Conservation (phyloP, 768 basidiomycete genomes). For the Gymnopilus dilepis region DNA sequence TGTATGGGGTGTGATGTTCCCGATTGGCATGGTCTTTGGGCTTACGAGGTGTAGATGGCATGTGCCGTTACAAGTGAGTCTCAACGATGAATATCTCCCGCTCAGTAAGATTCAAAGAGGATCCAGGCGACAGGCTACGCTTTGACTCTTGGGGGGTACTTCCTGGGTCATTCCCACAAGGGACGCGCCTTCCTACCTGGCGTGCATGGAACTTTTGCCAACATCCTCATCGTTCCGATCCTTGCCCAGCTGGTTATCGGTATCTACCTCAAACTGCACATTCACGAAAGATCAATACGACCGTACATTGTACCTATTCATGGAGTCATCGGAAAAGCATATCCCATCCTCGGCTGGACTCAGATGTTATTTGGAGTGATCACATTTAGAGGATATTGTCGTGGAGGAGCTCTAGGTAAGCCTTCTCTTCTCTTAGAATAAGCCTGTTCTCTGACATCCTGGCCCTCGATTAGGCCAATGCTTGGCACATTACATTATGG, state of each 20-base stretch:
- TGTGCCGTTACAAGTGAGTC: constrained; percentile 80
- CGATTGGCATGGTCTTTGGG: constrained; percentile 80
- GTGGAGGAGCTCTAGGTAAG: constrained; percentile 67
- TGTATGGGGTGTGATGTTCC: constrained; percentile 89
- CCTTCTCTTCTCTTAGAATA: constrained; percentile 3
- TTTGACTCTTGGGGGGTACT: constrained; percentile 73
- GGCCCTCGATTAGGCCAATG: constrained; percentile 64
- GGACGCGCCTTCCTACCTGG: constrained; percentile 80
- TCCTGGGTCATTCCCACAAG: constrained; percentile 86
- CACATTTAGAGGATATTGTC: constrained; percentile 77
- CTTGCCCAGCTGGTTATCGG: constrained; percentile 72
- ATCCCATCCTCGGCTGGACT: constrained; percentile 85
- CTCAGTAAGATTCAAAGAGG: not conserved
- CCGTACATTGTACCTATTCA: constrained; percentile 75
- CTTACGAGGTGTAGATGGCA: constrained; percentile 86
- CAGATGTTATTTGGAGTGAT: constrained; percentile 90
- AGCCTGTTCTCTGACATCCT: not conserved
- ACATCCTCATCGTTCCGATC: constrained; percentile 69
- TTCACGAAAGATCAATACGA: constrained; percentile 76
- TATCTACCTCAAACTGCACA: constrained; percentile 91
- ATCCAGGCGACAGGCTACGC: constrained; percentile 66
- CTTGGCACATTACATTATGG: constrained; percentile 89
- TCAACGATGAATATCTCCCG: not conserved
- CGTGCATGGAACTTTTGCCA: constrained; percentile 73
- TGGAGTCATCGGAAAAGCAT: constrained; percentile 81